These are phyloP conservation scores for Calonectria leucothoes DNA, from an alignment of 2,329 filamentous ascomycete genomes.

Conservation along the genomic window DNA sequence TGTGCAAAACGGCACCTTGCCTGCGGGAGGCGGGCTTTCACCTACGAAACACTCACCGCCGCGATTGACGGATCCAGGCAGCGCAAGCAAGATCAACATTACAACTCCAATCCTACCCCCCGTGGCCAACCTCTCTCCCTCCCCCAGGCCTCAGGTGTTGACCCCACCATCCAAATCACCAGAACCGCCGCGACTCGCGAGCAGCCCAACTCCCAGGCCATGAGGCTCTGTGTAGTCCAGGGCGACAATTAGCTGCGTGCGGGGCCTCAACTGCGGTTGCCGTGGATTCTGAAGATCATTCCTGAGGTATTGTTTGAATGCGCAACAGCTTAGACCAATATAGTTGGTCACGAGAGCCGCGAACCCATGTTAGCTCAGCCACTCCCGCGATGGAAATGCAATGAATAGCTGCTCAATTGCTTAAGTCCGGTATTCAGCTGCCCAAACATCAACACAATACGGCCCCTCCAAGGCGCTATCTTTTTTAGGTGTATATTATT, in stretches of 20 bases:
- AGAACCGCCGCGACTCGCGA: conserved; percentile 33
- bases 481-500: conserved; percentile 12
- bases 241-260: no score
- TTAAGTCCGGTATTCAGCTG: conserved; percentile 19
- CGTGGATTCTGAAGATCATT: conserved; percentile 11
- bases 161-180: conserved; percentile 68
- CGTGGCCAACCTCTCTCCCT: conserved; percentile 67
- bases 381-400: conserved; percentile 13
- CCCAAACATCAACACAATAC: conserved; percentile 20
- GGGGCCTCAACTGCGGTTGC: background rate
- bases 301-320: background rate
- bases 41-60: conserved; percentile 65
- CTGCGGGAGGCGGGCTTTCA: conserved; percentile 60
- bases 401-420: conserved; percentile 19
- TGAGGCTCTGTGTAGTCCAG: background rate
- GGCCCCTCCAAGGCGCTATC: conserved; percentile 24
- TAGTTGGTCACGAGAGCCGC: conserved; percentile 6
- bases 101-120: conserved; percentile 66
- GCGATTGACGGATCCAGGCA: conserved; percentile 44
- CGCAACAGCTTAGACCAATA: conserved; percentile 3
- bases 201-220: conserved; percentile 21
- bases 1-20: conserved; percentile 49
- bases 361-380: conserved; percentile 12
- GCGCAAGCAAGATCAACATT: conserved; percentile 43
- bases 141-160: conserved; percentile 66